Evolutionary conservation across 1,284 basidiomycete genomes (phyloP).

Genomic region (Exobasidium cylindrosporum): DNA sequence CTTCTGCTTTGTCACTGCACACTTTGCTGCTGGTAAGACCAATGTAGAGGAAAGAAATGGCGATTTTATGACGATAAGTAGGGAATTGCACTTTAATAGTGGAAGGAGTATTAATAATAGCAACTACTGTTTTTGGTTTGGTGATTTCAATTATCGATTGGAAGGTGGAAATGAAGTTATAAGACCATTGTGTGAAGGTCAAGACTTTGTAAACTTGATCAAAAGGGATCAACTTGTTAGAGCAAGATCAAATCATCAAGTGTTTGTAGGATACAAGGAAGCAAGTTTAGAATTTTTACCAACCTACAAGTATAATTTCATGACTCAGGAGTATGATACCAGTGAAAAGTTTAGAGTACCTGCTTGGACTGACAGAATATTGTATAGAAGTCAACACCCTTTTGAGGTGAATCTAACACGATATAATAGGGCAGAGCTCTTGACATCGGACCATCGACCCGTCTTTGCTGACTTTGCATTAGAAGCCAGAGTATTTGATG

Average conservation of each 20-base stretch:
- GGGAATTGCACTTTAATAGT: conserved; percentile 77
- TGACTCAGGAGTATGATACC: conserved; percentile 80
- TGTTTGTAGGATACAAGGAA: conserved; percentile 82
- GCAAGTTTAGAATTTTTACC: conserved; percentile 82
- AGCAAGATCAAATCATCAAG: conserved; percentile 49
- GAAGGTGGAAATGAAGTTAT: conserved; percentile 78
- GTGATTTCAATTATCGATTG: conserved; percentile 91
- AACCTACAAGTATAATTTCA: conserved; percentile 79
- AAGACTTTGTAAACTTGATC: conserved; percentile 71
- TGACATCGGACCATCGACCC: conserved; percentile 89
- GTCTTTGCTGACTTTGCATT: conserved; percentile 81
- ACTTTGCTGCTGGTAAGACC: conserved; percentile 86
- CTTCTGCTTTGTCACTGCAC: conserved; percentile 92
- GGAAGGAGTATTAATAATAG: conserved; percentile 86
- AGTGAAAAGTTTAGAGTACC: conserved; percentile 95
- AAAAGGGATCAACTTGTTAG: conserved; percentile 64
- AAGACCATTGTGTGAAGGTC: conserved; percentile 64
- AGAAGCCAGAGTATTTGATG: conserved; percentile 74
- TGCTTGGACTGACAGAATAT: conserved; percentile 75
- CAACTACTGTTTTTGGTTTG: conserved; percentile 85
- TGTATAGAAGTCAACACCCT: conserved; percentile 71
- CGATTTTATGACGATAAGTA: conserved; percentile 83
- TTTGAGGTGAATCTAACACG: conserved; percentile 61
- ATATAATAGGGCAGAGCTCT: conserved; percentile 70
- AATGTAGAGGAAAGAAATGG: conserved; percentile 87